Evolutionary conservation across 202 grass and related monocot species (phyloP).

Genomic region (Bolboschoenoplectus hybrid): DNA sequence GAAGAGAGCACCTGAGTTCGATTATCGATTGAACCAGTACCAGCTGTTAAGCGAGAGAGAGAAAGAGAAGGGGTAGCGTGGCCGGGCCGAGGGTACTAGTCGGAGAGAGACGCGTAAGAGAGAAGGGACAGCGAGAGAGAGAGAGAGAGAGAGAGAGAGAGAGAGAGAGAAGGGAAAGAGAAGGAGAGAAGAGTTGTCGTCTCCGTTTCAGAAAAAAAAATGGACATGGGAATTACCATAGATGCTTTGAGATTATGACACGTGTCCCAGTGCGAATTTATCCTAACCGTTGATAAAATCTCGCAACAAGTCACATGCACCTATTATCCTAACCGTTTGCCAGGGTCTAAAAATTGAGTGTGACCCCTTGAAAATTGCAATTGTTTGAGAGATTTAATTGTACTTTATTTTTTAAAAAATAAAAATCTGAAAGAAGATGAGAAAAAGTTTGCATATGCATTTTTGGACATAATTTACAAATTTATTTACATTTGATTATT

Average conservation of each 20-base stretch:
- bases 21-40: neutral
- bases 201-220: constrained; percentile 25
- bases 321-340: neutral
- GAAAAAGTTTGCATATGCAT: too few relatives aligned
- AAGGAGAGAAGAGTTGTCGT: neutral
- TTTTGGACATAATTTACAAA: too few relatives aligned
- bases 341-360: neutral
- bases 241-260: constrained; percentile 13
- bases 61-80: neutral
- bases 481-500: neutral
- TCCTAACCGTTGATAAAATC: neutral
- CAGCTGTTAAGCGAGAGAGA: neutral
- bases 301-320: neutral
- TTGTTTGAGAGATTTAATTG: neutral
- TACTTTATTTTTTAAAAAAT: neutral
- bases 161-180: neutral
- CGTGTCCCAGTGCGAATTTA: neutral
- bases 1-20: neutral
- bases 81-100: constrained; percentile 1
- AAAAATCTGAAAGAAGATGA: too few relatives aligned
- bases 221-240: neutral
- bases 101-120: constrained; percentile 6
- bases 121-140: neutral
- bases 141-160: neutral
- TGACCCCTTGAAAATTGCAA: neutral